Conservation (phyloP, 1,139 yeast genomes). For the Saccharomyces uvarum region DNA sequence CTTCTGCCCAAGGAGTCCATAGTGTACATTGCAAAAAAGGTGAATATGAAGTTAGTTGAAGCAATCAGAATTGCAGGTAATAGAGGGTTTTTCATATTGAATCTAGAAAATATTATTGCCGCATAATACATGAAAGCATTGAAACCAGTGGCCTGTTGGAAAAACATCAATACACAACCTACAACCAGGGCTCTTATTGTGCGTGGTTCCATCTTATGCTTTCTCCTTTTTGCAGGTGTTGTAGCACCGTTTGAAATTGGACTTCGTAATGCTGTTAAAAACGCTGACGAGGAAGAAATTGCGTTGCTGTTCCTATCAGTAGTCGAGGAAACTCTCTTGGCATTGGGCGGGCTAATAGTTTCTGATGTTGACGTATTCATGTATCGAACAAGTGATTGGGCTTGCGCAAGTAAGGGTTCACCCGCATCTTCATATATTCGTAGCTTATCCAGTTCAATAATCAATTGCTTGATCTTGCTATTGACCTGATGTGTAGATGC, state of each 20-base stretch:
- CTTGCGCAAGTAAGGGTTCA: conserved; percentile 1
- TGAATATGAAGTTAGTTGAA: conserved; percentile 58
- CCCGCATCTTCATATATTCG: not conserved
- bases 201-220: conserved; percentile 26
- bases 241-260: not conserved
- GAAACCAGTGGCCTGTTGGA: conserved; percentile 70
- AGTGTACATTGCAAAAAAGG: conserved; percentile 50
- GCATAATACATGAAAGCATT: conserved; percentile 72
- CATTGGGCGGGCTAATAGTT: not conserved
- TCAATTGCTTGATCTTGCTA: conserved; percentile 27
- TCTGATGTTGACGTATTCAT: not conserved
- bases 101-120: conserved; percentile 53
- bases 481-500: conserved; percentile 31
- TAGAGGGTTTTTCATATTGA: conserved; percentile 54
- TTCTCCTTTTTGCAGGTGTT: conserved; percentile 1
- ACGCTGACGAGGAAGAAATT: not conserved
- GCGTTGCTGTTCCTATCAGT: not conserved
- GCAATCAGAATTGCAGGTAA: conserved; percentile 60
- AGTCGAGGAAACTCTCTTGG: not conserved
- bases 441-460: conserved; percentile 17
- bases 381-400: not conserved
- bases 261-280: not conserved
- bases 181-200: conserved; percentile 55
- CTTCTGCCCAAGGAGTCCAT: conserved; percentile 61
- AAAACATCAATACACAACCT: conserved; percentile 66